A percentile compares a stretch with the other conserved stretches of the same genome.
Conservation (phyloP, 2,329 filamentous ascomycete species). For the Arthrobotrys pseudoclavata region DNA sequence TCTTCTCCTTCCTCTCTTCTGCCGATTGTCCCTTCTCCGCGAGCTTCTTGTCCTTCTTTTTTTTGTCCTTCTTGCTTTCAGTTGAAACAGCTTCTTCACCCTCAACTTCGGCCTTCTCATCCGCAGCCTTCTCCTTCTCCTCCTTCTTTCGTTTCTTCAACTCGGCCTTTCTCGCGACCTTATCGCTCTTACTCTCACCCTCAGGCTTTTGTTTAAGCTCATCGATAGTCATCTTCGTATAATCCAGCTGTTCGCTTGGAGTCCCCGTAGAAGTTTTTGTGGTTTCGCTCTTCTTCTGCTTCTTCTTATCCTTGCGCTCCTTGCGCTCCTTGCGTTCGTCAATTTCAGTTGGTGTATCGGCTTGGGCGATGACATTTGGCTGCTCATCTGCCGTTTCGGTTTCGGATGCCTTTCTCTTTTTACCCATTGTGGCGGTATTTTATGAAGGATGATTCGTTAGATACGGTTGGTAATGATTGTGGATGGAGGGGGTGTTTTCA, state of each 20-base stretch:
- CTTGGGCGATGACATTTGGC: constrained; percentile 42
- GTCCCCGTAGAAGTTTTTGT: neutral
- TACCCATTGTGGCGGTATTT: constrained; percentile 43
- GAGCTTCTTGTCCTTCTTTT: constrained; percentile 42
- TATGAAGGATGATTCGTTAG: constrained; percentile 1
- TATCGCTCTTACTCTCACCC: constrained; percentile 45
- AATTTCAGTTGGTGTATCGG: constrained; percentile 34
- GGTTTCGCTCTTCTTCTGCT: constrained; percentile 40
- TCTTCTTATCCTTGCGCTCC: constrained; percentile 22
- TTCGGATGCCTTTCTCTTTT: constrained; percentile 58
- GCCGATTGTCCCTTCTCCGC: constrained; percentile 33
- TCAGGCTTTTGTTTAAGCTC: constrained; percentile 45
- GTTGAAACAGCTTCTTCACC: constrained; percentile 32
- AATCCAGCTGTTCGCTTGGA: constrained; percentile 16
- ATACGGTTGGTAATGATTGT: constrained; percentile 3
- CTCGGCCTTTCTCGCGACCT: constrained; percentile 46
- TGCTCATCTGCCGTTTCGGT: constrained; percentile 38
- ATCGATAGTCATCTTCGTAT: constrained; percentile 26
- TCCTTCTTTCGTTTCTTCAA: constrained; percentile 46
- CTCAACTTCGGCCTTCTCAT: constrained; percentile 46
- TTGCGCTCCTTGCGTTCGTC: constrained; percentile 23
- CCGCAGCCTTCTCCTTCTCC: constrained; percentile 42
- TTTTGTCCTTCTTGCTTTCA: constrained; percentile 40
- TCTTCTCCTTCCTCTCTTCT: constrained; percentile 56
- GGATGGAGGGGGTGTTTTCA: neutral